These are phyloP conservation scores for Phytophthora tubulina DNA, from an alignment of 352 stramenopile species.

Conservation along the genomic window DNA sequence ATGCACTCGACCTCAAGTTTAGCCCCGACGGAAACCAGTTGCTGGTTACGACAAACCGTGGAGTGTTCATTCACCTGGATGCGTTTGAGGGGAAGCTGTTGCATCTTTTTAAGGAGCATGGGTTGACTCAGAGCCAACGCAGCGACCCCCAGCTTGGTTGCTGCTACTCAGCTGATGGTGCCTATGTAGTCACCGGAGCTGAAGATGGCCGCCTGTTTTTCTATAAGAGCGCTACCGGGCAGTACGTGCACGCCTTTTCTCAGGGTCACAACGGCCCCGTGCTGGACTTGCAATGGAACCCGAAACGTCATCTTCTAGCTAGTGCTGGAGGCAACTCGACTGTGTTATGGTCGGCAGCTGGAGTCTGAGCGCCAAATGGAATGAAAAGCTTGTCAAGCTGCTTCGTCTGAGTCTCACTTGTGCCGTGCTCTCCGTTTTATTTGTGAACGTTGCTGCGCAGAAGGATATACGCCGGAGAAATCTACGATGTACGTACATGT, in stretches of 20 bases:
- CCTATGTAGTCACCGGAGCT: constrained; percentile 73
- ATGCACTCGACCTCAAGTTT: constrained; percentile 85
- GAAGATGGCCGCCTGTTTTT: constrained; percentile 82
- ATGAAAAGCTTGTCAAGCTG: constrained; percentile 8
- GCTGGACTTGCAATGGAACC: constrained; percentile 83
- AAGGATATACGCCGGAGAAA: too few relatives aligned
- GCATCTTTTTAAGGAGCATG: constrained; percentile 76
- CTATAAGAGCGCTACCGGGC: constrained; percentile 68
- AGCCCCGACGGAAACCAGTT: constrained; percentile 88
- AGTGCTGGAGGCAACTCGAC: constrained; percentile 79
- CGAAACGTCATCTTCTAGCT: constrained; percentile 82
- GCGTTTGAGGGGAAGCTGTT: constrained; percentile 86
- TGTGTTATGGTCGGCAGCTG: constrained; percentile 73
- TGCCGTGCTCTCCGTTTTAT: background rate
- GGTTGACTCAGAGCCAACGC: constrained; percentile 38
- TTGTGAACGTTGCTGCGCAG: background rate
- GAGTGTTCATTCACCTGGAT: constrained; percentile 85
- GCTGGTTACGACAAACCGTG: constrained; percentile 84
- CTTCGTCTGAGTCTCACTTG: background rate
- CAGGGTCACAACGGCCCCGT: constrained; percentile 73
- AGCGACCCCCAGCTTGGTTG: constrained; percentile 63
- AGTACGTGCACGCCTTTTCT: constrained; percentile 65
- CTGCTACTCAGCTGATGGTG: constrained; percentile 80
- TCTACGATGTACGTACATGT: too few relatives aligned
- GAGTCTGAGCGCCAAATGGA: constrained; percentile 29